Base-by-base conservation (phyloP, 805 yeast genomes). In the Suhomyces xylopsoci region DNA sequence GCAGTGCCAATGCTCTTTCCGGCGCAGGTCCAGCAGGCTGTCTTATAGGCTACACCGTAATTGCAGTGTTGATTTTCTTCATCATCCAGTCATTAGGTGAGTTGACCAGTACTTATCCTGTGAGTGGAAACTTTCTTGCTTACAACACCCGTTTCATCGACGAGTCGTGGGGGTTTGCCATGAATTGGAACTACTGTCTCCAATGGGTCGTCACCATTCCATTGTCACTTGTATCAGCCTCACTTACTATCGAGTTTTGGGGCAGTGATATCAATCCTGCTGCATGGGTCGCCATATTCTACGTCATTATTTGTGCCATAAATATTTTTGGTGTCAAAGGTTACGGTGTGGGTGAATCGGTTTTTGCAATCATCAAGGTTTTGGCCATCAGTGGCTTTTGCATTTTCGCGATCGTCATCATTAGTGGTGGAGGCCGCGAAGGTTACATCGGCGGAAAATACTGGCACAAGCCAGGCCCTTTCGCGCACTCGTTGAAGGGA, bases 381-480 rank as follows among this genome's bases (percentile, higher is more conserved):
- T 22, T 62, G 17, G 69, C 67, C 19, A 67, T 65, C 14, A 44
- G 62, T 40, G 69, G 69, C 17, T 65, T 65, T 53, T 53, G 61
- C 49, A 64, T 65, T 44, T 47, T 63, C 14, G 60, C 58, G 28
- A 66, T 81, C 40, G 67, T 79, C 50, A 58, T 75, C 48, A 73
- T 56, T 25, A 44, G 68, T 43, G 67, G 76, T 53, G 79, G 78
- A 55, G 78, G 79, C 30, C 61, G 62, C 19, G 62, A 57, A 36
- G 82, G 81, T 7, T 77, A 78, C 54, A 71, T 82, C 54, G 86
- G 86, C 15, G 77, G 67, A 24, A 69, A 60, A 51, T 76, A 79
- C 62, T 82, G 84, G 82, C 69, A 69, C 44, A 57, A 73, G 40
- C 86, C 87, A 7, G 86, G 86, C 52, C 73, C 84, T 7, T 81